Conservation (phyloP, 768 basidiomycete genomes). For the Agaricus bisporus region DNA sequence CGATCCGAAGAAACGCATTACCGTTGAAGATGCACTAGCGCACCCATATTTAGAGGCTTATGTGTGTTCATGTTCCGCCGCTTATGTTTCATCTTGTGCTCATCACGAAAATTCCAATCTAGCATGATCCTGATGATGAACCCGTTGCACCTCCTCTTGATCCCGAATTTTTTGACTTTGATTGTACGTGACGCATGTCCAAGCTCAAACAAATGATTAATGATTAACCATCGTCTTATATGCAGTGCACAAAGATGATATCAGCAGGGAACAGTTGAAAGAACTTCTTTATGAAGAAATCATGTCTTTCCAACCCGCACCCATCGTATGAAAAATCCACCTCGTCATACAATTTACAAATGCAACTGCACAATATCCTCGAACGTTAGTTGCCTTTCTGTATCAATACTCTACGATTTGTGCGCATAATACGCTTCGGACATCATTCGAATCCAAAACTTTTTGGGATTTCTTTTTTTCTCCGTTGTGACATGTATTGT, state of each 20-base stretch:
- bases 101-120: slow-evolving; percentile 11
- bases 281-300: slow-evolving; percentile 93
- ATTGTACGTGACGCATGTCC: slow-evolving; percentile 40
- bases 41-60: slow-evolving; percentile 95
- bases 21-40: slow-evolving; percentile 90
- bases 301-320: slow-evolving; percentile 72
- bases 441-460: too few species aligned
- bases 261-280: slow-evolving; percentile 93
- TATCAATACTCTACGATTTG: too few species aligned
- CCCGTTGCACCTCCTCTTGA: slow-evolving; percentile 93
- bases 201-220: background rate
- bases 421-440: too few species aligned
- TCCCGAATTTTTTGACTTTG: slow-evolving; percentile 96
- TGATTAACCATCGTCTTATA: background rate
- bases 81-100: slow-evolving; percentile 1
- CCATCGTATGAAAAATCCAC: slow-evolving; percentile 29
- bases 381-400: too few species aligned
- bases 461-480: background rate
- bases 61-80: slow-evolving; percentile 36
- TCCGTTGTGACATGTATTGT: too few species aligned
- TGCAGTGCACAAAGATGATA: slow-evolving; percentile 90
- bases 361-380: too few species aligned
- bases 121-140: slow-evolving; percentile 97
- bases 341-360: background rate
- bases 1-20: slow-evolving; percentile 95